Evolutionary conservation across 768 basidiomycete genomes (phyloP).

Genomic region (Tricholoma bakamatsutake): DNA sequence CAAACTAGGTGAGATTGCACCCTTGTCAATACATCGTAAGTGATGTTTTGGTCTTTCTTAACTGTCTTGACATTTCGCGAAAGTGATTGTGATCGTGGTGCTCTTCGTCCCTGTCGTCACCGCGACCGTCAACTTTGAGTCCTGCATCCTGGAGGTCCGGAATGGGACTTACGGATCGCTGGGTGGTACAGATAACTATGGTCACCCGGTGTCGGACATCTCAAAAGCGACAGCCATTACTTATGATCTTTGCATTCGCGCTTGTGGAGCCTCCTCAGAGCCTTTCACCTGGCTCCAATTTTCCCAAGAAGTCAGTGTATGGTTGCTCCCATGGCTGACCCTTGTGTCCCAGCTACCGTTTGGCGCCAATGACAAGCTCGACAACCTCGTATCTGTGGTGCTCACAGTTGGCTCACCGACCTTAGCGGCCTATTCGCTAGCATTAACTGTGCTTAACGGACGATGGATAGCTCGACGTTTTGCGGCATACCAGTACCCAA

Average conservation of each 20-base stretch:
- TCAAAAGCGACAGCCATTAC: slow-evolving; percentile 23
- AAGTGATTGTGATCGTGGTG: neutral
- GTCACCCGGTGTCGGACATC: slow-evolving; percentile 17
- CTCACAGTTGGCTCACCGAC: slow-evolving; percentile 39
- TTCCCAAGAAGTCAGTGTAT: slow-evolving; percentile 34
- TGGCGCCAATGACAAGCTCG: slow-evolving; percentile 31
- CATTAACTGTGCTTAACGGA: slow-evolving; percentile 37
- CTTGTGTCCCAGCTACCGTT: slow-evolving; percentile 46
- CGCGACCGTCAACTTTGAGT: slow-evolving; percentile 11
- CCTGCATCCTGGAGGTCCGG: slow-evolving; percentile 18
- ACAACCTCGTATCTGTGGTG: slow-evolving; percentile 36
- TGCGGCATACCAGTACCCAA: slow-evolving; percentile 24
- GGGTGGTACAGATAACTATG: slow-evolving; percentile 23
- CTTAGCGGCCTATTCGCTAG: slow-evolving; percentile 40
- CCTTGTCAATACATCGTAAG: too few relatives aligned
- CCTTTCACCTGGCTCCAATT: slow-evolving; percentile 27
- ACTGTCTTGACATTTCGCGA: neutral
- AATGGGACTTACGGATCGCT: slow-evolving; percentile 10
- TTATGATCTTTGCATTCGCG: slow-evolving; percentile 21
- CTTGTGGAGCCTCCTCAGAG: slow-evolving; percentile 21
- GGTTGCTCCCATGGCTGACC: slow-evolving; percentile 45
- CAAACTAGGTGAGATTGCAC: too few relatives aligned
- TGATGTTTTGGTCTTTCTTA: neutral
- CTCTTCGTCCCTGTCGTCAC: neutral
- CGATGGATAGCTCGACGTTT: slow-evolving; percentile 35